These are phyloP conservation scores for Suhomyces kunorum DNA, from an alignment of 1,139 yeast genomes.

Conservation along the genomic window DNA sequence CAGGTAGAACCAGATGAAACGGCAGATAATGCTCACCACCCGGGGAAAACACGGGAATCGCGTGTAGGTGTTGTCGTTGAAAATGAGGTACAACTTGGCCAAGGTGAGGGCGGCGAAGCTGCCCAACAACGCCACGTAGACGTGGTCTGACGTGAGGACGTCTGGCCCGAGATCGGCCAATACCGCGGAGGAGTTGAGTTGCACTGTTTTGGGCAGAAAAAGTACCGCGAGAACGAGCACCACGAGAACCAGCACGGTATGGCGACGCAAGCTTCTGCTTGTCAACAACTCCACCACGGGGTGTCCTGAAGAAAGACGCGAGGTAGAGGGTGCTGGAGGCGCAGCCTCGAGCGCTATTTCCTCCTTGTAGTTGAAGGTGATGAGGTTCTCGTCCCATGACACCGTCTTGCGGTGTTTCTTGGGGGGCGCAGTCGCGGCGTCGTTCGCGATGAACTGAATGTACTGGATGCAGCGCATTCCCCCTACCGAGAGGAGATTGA, in stretches of 20 bases:
- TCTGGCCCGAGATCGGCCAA: constrained; percentile 15
- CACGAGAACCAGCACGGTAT: not conserved
- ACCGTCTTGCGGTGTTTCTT: constrained; percentile 19
- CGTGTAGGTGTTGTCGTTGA: constrained; percentile 18
- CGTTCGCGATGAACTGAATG: constrained; percentile 17
- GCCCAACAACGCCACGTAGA: constrained; percentile 21
- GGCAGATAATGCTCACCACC: constrained; percentile 18
- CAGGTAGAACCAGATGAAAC: constrained; percentile 29
- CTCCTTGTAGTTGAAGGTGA: constrained; percentile 18
- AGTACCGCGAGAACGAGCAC: constrained; percentile 10
- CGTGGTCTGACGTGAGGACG: constrained; percentile 26
- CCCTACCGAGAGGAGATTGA: constrained; percentile 17
- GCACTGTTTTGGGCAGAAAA: constrained; percentile 20
- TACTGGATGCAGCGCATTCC: constrained; percentile 20
- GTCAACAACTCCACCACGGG: constrained; percentile 3
- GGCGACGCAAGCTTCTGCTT: constrained; percentile 1
- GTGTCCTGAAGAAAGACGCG: not conserved
- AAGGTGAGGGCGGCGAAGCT: constrained; percentile 19
- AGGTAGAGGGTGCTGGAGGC: constrained; percentile 3
- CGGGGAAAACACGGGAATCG: constrained; percentile 17
- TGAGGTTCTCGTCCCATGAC: constrained; percentile 21
- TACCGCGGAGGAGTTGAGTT: constrained; percentile 22
- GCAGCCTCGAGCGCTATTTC: constrained; percentile 7
- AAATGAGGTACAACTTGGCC: constrained; percentile 16
- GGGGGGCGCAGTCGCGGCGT: constrained; percentile 3